Base-by-base conservation (phyloP, 495 filamentous ascomycete genomes). In the Podospora conica region DNA sequence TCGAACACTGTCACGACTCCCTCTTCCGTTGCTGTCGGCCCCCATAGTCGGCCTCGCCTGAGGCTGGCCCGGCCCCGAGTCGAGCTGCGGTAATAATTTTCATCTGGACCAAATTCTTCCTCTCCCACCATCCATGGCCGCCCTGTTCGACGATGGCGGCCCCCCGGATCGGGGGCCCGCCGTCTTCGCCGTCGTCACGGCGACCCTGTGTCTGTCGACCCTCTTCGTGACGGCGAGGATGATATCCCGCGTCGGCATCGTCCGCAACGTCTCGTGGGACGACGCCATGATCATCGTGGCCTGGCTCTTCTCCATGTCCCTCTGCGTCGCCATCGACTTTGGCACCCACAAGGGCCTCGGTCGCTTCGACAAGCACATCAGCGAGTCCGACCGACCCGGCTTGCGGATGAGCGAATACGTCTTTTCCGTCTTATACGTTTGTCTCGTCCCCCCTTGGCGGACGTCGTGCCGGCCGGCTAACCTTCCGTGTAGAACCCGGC, bases 221-320 rank as follows among this genome's bases (percentile, higher is more conserved):
- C 70, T 89, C 25, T 92, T 95, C 71, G 91, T 96, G 63, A 81
- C 80, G 25, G 82, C 90, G 3, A 85, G 92, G 23, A 81, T 96
- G 62, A 69, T 91, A 28, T 92, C 90, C 48, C 85, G 92, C 24
- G 80, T 86, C 56, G 86, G 84, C 29, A 87, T 98, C 40, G 87
- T 96, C 57, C 85, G 84, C 67, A 85, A 79, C 64, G 75, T 93
- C 15, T 83, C 82, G 28, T 80, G 81, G 74, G 91, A 96, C 74
- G 94, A 98, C 78, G 92, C 91, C 78, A 83, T 91, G 70, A 96
- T 98, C 67, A 73, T 92, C 23, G 54, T 92, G 65, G 92, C 93
- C 68, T 97, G 91, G 93, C 83, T 92, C 25, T 77, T 96, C 24
- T 87, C 92, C 53, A 87, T 93, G 65, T 91, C 86, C 24, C 85